Base-by-base conservation (phyloP, 2,329 filamentous ascomycete species). In the Ceratocystis ficicola region DNA sequence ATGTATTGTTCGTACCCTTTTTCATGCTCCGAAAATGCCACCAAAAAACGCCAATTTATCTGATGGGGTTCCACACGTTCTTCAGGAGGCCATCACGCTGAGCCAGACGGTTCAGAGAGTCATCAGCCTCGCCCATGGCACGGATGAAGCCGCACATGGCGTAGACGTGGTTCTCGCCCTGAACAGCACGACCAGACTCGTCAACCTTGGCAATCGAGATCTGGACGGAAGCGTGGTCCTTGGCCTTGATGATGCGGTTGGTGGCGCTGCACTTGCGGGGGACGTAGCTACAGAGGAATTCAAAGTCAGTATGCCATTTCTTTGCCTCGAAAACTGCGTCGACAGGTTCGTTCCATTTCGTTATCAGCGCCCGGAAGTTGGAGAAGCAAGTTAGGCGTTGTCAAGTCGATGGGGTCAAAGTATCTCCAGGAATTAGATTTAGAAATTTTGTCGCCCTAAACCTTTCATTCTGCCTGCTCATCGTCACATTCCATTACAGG, bases 181-280 rank as follows among this genome's bases (percentile, higher is more conserved):
- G 90, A 81, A 86, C 76, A 72, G 92, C 91, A 75, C 92, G 90
- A 78, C 94, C 94, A 83, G 92, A 95, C 87, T 99, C 94, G 80
- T 97, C 93, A 74, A 99, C 94, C 84, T 96, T 97, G 80, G 88
- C 93, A 77, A 99, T 83, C 74, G 88, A 90, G 80, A 99, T 90
- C 82, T 99, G 94, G 74, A 97, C 94, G 70, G 90, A 95, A 75
- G 90, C 93, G 86, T 99, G 94, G 83, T 99, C 94, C 84, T 97
- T 96, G 84, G 94, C 91, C 85, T 96, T 96, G 87, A 99, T 97
- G 85, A 97, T 96, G 82, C 94, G 90, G 90, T 95, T 95, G 80
- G 93, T 96, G 74, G 92, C 92, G 80, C 86, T 90, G 89, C 93
- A 97, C 85, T 96, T 97, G 85, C 93, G 90, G 78, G 91, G 91